Evolutionary conservation across 1,284 basidiomycete genomes (phyloP).

Genomic region (Cutaneotrichosporon cutaneum): DNA sequence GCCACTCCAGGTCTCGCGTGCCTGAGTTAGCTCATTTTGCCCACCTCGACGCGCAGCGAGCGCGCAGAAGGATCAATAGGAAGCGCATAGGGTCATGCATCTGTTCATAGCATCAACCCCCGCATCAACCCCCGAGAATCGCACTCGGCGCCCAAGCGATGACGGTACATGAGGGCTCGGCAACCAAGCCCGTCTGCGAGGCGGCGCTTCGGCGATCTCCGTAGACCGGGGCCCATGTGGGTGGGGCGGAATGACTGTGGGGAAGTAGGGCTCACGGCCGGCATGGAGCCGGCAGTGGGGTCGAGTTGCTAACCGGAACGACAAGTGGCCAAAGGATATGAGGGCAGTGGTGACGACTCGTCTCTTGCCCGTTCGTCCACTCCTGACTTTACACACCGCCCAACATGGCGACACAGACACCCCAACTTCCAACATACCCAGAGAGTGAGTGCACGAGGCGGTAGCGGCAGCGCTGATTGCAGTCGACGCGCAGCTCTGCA

Average conservation of each 20-base stretch:
- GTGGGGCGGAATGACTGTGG: not conserved
- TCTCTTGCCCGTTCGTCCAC: not conserved
- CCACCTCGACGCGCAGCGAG: too few species aligned
- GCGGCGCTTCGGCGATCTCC: not conserved
- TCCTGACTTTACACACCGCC: not conserved
- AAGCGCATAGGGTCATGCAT: too few species aligned
- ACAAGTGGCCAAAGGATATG: not conserved
- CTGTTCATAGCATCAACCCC: too few species aligned
- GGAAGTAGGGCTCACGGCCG: not conserved
- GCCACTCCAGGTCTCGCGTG: too few species aligned
- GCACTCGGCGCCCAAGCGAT: too few species aligned
- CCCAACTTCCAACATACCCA: slow-evolving; percentile 6
- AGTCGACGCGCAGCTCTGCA: slow-evolving; percentile 43
- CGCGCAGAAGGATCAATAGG: too few species aligned
- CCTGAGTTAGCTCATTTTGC: too few species aligned
- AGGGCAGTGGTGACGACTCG: too few species aligned
- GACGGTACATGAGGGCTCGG: too few species aligned
- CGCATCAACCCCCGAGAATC: not conserved
- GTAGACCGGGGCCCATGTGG: not conserved
- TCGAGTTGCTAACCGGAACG: not conserved
- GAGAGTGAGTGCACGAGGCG: slow-evolving; percentile 17
- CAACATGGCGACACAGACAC: not conserved
- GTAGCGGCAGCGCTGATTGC: not conserved
- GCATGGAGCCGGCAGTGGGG: too few species aligned
- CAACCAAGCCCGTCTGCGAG: too few species aligned